A percentile compares a stretch with the other conserved stretches of the same genome.
phyloP scores from a whole-genome alignment of 2,329 filamentous ascomycete genomes.

The Cladophialophora carrionii region DNA sequence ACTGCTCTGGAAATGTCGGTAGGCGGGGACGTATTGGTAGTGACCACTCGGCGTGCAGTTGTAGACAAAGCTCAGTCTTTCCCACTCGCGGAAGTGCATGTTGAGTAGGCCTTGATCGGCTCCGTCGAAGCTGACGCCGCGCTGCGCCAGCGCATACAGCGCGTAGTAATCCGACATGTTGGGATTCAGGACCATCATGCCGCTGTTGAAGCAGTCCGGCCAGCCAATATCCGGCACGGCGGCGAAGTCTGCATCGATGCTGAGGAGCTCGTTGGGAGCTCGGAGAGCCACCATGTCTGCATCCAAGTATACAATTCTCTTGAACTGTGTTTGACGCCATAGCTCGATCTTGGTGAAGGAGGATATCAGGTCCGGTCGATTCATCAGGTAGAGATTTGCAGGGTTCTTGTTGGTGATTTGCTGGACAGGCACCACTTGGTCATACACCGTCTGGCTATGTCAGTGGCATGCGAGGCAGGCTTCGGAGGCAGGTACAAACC shows the following conservation, averaged over 20 bases:
- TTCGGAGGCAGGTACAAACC: constrained; percentile 53
- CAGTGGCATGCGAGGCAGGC: constrained; percentile 34
- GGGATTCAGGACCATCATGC: constrained; percentile 87
- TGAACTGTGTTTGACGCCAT: constrained; percentile 88
- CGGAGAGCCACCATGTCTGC: constrained; percentile 89
- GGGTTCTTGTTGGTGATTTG: constrained; percentile 76
- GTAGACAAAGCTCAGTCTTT: constrained; percentile 90
- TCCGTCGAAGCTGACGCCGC: constrained; percentile 92
- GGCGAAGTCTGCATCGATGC: constrained; percentile 63
- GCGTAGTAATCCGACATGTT: constrained; percentile 87
- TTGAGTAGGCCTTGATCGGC: constrained; percentile 95
- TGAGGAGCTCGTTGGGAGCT: constrained; percentile 90
- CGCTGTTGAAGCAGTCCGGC: constrained; percentile 98
- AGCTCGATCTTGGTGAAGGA: constrained; percentile 96
- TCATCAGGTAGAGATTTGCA: constrained; percentile 87
- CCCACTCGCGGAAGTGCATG: constrained; percentile 85
- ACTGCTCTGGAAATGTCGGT: constrained; percentile 84
- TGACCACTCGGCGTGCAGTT: constrained; percentile 96
- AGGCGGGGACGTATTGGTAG: constrained; percentile 96
- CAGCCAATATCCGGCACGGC: constrained; percentile 94
- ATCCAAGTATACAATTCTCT: constrained; percentile 92
- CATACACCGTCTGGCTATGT: constrained; percentile 70
- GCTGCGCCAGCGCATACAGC: constrained; percentile 78
- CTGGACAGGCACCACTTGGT: constrained; percentile 83
- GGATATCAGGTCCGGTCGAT: constrained; percentile 83